Evolutionary conservation across 805 yeast species (phyloP), one percentile per base, ranked within the genome.

Genomic region (Saccharomycopsis guyanensis): DNA sequence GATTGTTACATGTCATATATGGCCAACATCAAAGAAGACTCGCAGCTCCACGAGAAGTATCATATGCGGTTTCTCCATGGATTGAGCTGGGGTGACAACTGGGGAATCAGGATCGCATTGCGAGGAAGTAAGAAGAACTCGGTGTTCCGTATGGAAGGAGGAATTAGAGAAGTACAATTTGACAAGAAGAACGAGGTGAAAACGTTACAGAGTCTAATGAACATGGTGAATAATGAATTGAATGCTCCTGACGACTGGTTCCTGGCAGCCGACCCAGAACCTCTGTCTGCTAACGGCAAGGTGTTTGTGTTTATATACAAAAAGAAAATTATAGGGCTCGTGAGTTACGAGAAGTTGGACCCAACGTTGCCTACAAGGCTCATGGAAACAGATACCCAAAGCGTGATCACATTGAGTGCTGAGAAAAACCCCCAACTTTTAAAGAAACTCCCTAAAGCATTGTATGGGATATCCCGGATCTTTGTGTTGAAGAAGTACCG

Each of bases 171-270:
- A 54, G 61, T 71, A 2, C 56, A 68, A 43, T 56, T 65, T 0
- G 53, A 54, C 1, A 60, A 53, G n/a, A 43, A 45, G 5, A 53
- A 56, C 13, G 74, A 68, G 46, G 65, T 58, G 1, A 52, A 53
- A 7, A 64, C 69, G 1, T 59, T 69, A 1, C 41, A 62, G 31
- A 71, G 69, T 24, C 56, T 79, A 3, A 58, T 83, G 48, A 62
- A 65, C 0, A 62, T 80, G 57, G 84, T 76, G 5, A 82, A 83
- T 57, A 66, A 62, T 4, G 83, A 76, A 51, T 62, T 83, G 40
- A 74, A 71, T 59, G 87, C 89, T 0, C 82, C 78, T 4, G 59
- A 56, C 16, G 69, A 69, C 55, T 70, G 75, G 75, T 18, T 25
- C 7, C 43, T 56, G 34, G 42, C 35, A 6, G 43, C 46, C 1